Base-by-base conservation (phyloP, 208 protist genomes). In the Crithidia acanthocephali region DNA sequence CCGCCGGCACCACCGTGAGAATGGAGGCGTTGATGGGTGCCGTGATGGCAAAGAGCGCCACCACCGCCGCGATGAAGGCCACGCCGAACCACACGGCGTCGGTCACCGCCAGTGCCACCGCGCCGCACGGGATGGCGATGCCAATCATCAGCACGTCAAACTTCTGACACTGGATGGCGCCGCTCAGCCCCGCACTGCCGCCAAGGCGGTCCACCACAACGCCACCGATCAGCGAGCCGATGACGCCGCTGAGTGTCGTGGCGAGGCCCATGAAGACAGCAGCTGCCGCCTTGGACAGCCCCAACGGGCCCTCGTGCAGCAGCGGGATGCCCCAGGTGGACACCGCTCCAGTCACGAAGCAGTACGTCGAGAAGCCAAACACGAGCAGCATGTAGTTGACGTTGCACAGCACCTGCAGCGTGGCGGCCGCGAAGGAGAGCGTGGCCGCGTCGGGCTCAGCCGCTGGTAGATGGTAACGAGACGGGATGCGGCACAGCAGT, bases 291-390 rank as follows among this genome's bases (percentile, higher is more conserved):
- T 75, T 81, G 9, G 50, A 59, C 16, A 94, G 56, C 18, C 69
- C 66, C 60, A 97, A 62, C 2, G 87, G 90, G 0, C 89, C 86
- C 47, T 92, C 77, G n/a, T 83, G 74, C 35, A 97, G 74, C 30
- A 95, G 72, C 23, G 84, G 82, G 30, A 95, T 92, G 27, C 79
- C 85, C 91, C 92, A 97, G 18, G 88, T 85, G 0, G 88, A 84
- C 45, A 97, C 66, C 25, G 83, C 90, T 2, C 91, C 92, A 13
- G 90, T 68, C n/a, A 94, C 88, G 61, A 96, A 96, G 63, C 83
- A 95, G 79, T 94, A 95, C 33, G 80, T 80, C n/a, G 87, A 76
- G 59, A 93, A 92, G 33, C 92, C 94, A 30, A 92, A 66, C 0
- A 92, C 76, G 27, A 88, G 77, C 53, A 94, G 68, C 35, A 93